Conservation (phyloP, 2,329 filamentous ascomycete species). For the Penicillium sp. region DNA sequence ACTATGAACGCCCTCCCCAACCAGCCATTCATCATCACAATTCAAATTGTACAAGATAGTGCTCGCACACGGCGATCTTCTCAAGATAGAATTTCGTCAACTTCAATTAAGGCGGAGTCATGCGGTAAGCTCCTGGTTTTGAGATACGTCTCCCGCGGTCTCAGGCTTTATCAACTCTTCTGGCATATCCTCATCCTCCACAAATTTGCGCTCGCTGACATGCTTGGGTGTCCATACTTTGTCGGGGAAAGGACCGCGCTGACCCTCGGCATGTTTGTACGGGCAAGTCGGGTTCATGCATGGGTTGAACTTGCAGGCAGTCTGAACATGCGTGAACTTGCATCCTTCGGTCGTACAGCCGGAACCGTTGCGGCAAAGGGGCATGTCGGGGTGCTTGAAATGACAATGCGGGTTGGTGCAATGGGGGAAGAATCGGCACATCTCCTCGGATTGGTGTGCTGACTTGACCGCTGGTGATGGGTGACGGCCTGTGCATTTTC, state of each 20-base stretch:
- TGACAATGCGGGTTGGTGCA: slow-evolving; percentile 85
- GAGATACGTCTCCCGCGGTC: slow-evolving; percentile 25
- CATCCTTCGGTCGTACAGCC: slow-evolving; percentile 80
- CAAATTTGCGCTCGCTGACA: slow-evolving; percentile 86
- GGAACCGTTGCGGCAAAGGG: slow-evolving; percentile 85
- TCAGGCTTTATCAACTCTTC: slow-evolving; percentile 74
- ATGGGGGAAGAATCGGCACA: slow-evolving; percentile 90
- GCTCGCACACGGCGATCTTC: slow-evolving; percentile 3
- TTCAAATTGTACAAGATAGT: slow-evolving; percentile 30
- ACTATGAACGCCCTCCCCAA: slow-evolving; percentile 28
- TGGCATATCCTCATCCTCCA: slow-evolving; percentile 60
- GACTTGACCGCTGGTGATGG: slow-evolving; percentile 82
- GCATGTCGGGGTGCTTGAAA: slow-evolving; percentile 85
- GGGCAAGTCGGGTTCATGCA: slow-evolving; percentile 86
- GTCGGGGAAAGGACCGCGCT: slow-evolving; percentile 79
- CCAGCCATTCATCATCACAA: slow-evolving; percentile 24
- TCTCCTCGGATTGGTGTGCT: slow-evolving; percentile 76
- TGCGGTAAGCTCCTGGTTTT: slow-evolving; percentile 34
- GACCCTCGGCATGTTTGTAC: slow-evolving; percentile 89
- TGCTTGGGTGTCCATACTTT: slow-evolving; percentile 88
- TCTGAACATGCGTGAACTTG: slow-evolving; percentile 85
- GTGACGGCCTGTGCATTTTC: slow-evolving; percentile 88
- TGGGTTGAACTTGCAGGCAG: slow-evolving; percentile 85
- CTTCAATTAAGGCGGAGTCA: slow-evolving; percentile 29
- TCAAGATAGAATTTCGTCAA: neutral